phyloP scores from a whole-genome alignment of 768 basidiomycete species.

The Kwoniella europaea region DNA sequence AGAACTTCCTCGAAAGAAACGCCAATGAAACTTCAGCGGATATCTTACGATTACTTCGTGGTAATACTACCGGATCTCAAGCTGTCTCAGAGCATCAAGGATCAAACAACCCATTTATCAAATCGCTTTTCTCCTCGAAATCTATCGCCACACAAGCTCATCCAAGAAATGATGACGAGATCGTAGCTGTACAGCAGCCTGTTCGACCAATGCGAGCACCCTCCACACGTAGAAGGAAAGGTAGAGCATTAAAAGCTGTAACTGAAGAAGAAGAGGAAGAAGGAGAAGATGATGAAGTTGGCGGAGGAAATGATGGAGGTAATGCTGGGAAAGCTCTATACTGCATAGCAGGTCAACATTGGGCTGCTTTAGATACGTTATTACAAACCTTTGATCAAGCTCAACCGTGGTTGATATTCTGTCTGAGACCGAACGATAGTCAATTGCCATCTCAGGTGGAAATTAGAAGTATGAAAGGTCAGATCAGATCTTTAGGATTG shows the following conservation, averaged over 20 bases:
- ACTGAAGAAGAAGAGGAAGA: slow-evolving; percentile 50
- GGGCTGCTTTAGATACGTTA: slow-evolving; percentile 78
- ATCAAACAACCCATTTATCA: slow-evolving; percentile 87
- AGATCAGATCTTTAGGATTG: slow-evolving; percentile 80
- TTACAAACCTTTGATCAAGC: slow-evolving; percentile 88
- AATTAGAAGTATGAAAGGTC: slow-evolving; percentile 86
- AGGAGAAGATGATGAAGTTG: slow-evolving; percentile 45
- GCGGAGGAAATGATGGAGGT: slow-evolving; percentile 44
- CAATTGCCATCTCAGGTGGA: slow-evolving; percentile 94
- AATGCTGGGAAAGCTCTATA: slow-evolving; percentile 60
- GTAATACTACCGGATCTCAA: slow-evolving; percentile 59
- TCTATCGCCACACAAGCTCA: slow-evolving; percentile 91
- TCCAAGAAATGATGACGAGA: slow-evolving; percentile 90
- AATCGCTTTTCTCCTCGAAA: slow-evolving; percentile 83
- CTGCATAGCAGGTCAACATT: slow-evolving; percentile 88
- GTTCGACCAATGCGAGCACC: slow-evolving; percentile 94
- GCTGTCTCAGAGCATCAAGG: slow-evolving; percentile 67
- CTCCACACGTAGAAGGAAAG: slow-evolving; percentile 70
- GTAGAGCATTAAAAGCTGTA: slow-evolving; percentile 42
- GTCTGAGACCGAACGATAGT: slow-evolving; percentile 91
- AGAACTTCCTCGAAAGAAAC: slow-evolving; percentile 86
- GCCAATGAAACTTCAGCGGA: slow-evolving; percentile 88
- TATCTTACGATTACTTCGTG: slow-evolving; percentile 85
- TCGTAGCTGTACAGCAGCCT: slow-evolving; percentile 89
- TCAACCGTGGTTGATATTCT: slow-evolving; percentile 89